Evolutionary conservation across 495 filamentous ascomycete species (phyloP), one percentile per base, ranked within the genome.

Genomic region (Hypoxylon lenormandii): DNA sequence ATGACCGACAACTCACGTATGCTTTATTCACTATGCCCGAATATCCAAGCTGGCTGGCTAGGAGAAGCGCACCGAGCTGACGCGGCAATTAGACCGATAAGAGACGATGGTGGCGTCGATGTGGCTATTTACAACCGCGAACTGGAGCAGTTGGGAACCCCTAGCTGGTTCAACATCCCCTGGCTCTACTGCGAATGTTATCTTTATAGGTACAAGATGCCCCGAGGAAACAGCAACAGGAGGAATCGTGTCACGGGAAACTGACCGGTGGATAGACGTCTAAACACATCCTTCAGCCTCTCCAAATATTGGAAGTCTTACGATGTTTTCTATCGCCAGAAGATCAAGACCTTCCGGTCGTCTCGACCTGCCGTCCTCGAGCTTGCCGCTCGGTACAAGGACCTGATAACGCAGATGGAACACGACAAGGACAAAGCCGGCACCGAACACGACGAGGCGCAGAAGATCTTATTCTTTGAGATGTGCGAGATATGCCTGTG

Each of bases 401-500:
- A 90, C 60, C 72, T 93, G 10, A 83, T 88, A 13, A 72, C 74
- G 6, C 83, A 91, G 61, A 82, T 90, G 15, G 78, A 82, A 45
- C 70, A 73, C 6, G 72, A 81, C 18, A 70, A 67, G 52, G 15
- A 37, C n/a, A 55, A 62, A 47, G 78, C n/a, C 26, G 80, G 13
- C 78, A 85, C 55, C 78, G 90, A 65, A 47, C 53, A 85, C 54
- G 89, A 89, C 22, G 84, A 91, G 62, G 89, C 90, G 0, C 90
- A 96, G 64, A 84, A 86, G 65, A 74, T 93, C 0, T 77, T 97
- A 15, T 98, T 98, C 77, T 85, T 81, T 2, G 95, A 97, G 77
- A 96, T 98, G 90, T 94, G 89, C 79, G 93, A 97, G 81, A 95
- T 97, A 66, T 97, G 95, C 73, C 85, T 98, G 16, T 98, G 95